These are phyloP conservation scores for Stygiomarasmius scandens DNA, from an alignment of 1,284 basidiomycete species.

Conservation along the genomic window DNA sequence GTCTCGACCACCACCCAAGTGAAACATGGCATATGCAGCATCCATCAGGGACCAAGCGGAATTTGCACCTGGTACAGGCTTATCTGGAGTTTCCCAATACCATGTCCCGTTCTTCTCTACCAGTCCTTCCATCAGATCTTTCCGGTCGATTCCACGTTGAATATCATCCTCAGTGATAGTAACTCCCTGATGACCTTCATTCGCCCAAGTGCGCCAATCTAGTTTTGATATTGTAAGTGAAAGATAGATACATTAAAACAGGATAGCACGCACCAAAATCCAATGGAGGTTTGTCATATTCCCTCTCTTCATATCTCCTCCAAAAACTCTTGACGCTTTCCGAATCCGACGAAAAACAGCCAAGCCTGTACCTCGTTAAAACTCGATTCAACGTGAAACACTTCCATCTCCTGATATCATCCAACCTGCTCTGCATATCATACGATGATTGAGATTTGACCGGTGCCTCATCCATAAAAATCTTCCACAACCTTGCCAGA, in stretches of 20 bases:
- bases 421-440: neutral
- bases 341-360: slow-evolving; percentile 11
- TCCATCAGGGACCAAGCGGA: neutral
- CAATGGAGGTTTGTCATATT: slow-evolving; percentile 1
- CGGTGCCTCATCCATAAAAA: slow-evolving; percentile 14
- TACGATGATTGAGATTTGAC: neutral
- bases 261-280: slow-evolving; percentile 6
- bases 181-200: slow-evolving; percentile 6
- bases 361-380: slow-evolving; percentile 12
- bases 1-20: neutral
- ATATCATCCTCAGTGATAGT: neutral
- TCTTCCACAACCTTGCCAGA: slow-evolving; percentile 13
- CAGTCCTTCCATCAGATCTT: slow-evolving; percentile 8
- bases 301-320: slow-evolving; percentile 9
- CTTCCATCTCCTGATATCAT: slow-evolving; percentile 9
- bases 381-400: slow-evolving; percentile 13
- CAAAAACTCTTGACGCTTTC: slow-evolving; percentile 11
- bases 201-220: slow-evolving; percentile 9
- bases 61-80: neutral
- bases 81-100: slow-evolving; percentile 4
- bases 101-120: slow-evolving; percentile 4
- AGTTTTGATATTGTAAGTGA: neutral
- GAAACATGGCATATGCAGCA: neutral
- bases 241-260: neutral
- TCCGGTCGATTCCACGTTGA: neutral